phyloP scores from a whole-genome alignment of 2,329 filamentous ascomycete species.

The Thermoascus crustaceus region DNA sequence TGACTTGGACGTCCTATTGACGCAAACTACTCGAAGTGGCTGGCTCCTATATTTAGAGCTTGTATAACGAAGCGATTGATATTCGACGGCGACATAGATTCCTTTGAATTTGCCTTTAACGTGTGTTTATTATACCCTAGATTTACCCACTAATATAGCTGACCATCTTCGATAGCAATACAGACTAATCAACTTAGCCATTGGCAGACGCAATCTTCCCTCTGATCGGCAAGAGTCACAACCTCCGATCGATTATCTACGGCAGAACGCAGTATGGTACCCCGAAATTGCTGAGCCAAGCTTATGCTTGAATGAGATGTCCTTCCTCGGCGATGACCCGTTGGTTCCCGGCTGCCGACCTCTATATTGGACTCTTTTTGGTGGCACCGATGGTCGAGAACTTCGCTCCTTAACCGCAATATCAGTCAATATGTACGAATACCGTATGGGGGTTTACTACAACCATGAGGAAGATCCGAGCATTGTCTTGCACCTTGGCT shows the following conservation, averaged over 20 bases:
- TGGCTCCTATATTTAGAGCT: no score
- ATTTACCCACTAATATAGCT: background rate
- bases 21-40: background rate
- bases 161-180: background rate
- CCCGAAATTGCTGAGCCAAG: background rate
- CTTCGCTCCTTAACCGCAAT: background rate
- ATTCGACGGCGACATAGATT: background rate
- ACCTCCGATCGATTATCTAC: background rate
- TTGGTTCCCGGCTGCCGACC: background rate
- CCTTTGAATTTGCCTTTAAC: background rate
- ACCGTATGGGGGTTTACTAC: background rate
- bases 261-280: background rate
- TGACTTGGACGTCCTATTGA: background rate
- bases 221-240: background rate
- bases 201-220: background rate
- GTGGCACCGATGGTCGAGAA: background rate
- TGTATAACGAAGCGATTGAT: background rate
- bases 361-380: background rate
- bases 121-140: background rate
- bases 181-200: background rate
- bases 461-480: background rate
- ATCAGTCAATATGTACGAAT: background rate
- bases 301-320: background rate
- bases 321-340: background rate
- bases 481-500: background rate